Base-by-base conservation (phyloP, 2,329 filamentous ascomycete genomes). In the Xenoacremonium recifei region DNA sequence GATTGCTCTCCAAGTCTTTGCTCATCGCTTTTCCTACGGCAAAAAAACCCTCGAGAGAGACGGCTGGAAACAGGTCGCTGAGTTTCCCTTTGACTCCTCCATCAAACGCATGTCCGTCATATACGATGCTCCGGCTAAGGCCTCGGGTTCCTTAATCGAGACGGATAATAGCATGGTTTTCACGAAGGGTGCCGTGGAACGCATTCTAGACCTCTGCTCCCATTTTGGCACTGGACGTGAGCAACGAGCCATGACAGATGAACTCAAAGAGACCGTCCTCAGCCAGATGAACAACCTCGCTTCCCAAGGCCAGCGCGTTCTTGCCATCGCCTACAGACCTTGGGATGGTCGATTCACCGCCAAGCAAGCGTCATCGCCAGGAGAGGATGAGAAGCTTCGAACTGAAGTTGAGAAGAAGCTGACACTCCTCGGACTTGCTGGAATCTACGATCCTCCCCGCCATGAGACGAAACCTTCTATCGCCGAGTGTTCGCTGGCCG, bases 381-480 rank as follows among this genome's bases (percentile, higher is more conserved):
- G 51, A 5, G 65, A 70, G 36, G 71, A 76, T 6, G 68, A 73
- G 37, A 58, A 64, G 30, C 59, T 75, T 3, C 85, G 89, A 5
- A 67, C 71, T 5, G 66, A 74, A 4, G 76, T 92, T 12, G 89
- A 95, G 60, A 69, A 71, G 25, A 72, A 79, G 21, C 77, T 96
- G 21, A 77, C 75, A 3, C 87, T 95, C 47, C 77, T 88, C 12
- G 91, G 90, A n/a, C 76, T 96, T 9, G 84, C 87, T 36, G 89
- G 89, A 42, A 85, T 95, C 49, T 92, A 93, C 60, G 89, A 95
- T 53, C 89, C 89, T 4, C 89, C 89, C 41, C 87, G 89, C 2
- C 79, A 82, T 3, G 89, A 95, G 67, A 90, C 89, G 1, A 86
- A 84, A 17, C 76, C 73, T 1, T 83, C 87, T 6, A 87, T 91